Conservation (phyloP, 495 filamentous ascomycete species). For the Ramalina intermedia region DNA sequence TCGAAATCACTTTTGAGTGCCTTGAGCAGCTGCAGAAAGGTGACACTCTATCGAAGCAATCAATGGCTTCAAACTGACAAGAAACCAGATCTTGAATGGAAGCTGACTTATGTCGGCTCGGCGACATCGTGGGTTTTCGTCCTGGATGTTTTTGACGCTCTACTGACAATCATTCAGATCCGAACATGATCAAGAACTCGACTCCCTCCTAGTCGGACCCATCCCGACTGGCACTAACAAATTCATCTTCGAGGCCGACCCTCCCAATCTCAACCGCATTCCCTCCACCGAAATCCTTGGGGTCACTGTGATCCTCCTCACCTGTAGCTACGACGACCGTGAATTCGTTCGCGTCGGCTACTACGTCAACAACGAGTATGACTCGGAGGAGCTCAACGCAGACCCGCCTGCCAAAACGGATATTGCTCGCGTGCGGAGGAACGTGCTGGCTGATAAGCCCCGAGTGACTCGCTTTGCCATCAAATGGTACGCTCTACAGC, state of each 20-base stretch:
- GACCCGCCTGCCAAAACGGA: slow-evolving; percentile 85
- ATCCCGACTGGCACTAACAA: slow-evolving; percentile 97
- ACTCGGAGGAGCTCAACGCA: slow-evolving; percentile 70
- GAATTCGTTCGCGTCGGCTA: slow-evolving; percentile 98
- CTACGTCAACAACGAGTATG: slow-evolving; percentile 98
- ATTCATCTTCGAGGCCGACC: slow-evolving; percentile 92
- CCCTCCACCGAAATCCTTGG: slow-evolving; percentile 89
- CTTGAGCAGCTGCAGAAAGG: slow-evolving; percentile 86
- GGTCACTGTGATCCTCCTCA: slow-evolving; percentile 91
- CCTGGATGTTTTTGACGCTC: not conserved
- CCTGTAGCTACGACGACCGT: slow-evolving; percentile 87
- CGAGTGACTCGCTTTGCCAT: slow-evolving; percentile 96
- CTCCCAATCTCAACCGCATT: slow-evolving; percentile 77
- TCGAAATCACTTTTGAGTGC: slow-evolving; percentile 98
- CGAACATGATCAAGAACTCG: slow-evolving; percentile 95
- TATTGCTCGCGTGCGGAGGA: slow-evolving; percentile 79
- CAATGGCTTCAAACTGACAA: not conserved
- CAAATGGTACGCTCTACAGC: slow-evolving; percentile 61
- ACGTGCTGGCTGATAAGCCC: slow-evolving; percentile 92
- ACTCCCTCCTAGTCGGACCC: slow-evolving; percentile 88
- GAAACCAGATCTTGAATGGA: slow-evolving; percentile 86
- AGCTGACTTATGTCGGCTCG: slow-evolving; percentile 95
- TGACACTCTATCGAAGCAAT: slow-evolving; percentile 20
- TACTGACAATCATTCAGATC: slow-evolving; percentile 37
- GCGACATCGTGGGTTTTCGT: slow-evolving; percentile 66